Evolutionary conservation across 2,329 filamentous ascomycete species (phyloP), one percentile per base, ranked within the genome.

Genomic region (Lachnellula arida): DNA sequence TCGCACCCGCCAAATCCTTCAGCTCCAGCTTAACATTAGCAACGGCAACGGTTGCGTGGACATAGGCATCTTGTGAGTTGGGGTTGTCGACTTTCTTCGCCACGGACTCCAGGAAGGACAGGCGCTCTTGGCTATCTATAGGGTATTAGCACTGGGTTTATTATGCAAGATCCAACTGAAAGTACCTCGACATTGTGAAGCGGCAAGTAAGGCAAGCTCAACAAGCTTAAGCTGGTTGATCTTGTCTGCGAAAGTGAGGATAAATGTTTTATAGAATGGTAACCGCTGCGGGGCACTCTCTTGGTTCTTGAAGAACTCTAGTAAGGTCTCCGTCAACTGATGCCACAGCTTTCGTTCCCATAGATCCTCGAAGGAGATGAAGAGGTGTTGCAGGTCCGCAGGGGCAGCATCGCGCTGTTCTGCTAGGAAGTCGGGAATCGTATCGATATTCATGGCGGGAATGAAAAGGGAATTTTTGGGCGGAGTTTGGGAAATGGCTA

Each of bases 321-420:
- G 79, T 55, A 99, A 82, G 52, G 87, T 80, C 70, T 96, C 88
- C 37, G 94, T 99, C 65, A 99, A 87, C 76, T 99, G 92, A 78
- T 99, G 94, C 94, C 94, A 99, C 76, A 99, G 82, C 78, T 97
- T 97, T 68, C 93, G 87, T 79, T 99, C 94, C 94, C 94, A 99
- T 71, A 86, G 89, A 72, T 96, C 91, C 78, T 99, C 94, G 64
- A 99, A 96, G 68, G 87, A 85, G 67, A 99, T 82, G 73, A 97
- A 89, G 69, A 89, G 84, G 68, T 87, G 82, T 76, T 97, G 92
- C 52, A 96, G 83, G 72, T 96, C 89, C 65, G 91, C 89, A 51
- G 91, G 89, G 68, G 91, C 89, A 72, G 86, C 79, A 71, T 96
- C 91, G 72, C 91, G 88, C 82, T 95, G 89, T 67, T 96, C 88